Conservation (phyloP, 805 yeast species). For the Kluyveromyces lactis region DNA sequence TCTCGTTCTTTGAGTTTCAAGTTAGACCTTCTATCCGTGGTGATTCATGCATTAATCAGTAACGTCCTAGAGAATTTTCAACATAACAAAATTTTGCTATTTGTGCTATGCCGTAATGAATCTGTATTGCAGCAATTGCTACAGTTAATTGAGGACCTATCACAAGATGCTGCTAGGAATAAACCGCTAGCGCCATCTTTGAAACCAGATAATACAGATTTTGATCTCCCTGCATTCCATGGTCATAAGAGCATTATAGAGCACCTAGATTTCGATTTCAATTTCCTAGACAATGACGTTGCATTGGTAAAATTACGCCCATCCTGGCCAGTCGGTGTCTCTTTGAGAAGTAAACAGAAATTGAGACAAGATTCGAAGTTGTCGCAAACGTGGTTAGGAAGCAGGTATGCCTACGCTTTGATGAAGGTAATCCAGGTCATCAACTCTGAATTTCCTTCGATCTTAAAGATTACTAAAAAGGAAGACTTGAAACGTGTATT, state of each 20-base stretch:
- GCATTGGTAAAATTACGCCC: conserved; percentile 17
- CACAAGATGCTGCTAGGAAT: conserved; percentile 7
- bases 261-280: conserved; percentile 17
- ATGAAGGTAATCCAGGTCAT: conserved; percentile 15
- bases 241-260: conserved; percentile 4
- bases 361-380: conserved; percentile 10
- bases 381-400: conserved; percentile 20
- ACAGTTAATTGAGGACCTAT: conserved; percentile 5
- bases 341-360: conserved; percentile 18
- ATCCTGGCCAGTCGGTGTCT: conserved; percentile 24
- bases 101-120: conserved; percentile 36
- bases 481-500: conserved; percentile 1
- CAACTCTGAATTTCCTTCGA: conserved; percentile 18
- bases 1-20: conserved; percentile 25
- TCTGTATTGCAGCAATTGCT: conserved; percentile 22
- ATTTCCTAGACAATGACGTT: conserved; percentile 12
- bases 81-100: conserved; percentile 47
- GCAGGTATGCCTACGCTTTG: conserved; percentile 14
- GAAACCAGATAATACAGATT: conserved; percentile 1
- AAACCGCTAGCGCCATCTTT: conserved; percentile 6
- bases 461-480: conserved; percentile 16
- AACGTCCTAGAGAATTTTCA: conserved; percentile 42
- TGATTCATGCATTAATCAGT: conserved; percentile 49
- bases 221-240: neutral
- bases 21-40: conserved; percentile 48